Evolutionary conservation across 2,329 filamentous ascomycete species (phyloP), one percentile per base, ranked within the genome.

Genomic region (Aspergillus novoparasiticus): DNA sequence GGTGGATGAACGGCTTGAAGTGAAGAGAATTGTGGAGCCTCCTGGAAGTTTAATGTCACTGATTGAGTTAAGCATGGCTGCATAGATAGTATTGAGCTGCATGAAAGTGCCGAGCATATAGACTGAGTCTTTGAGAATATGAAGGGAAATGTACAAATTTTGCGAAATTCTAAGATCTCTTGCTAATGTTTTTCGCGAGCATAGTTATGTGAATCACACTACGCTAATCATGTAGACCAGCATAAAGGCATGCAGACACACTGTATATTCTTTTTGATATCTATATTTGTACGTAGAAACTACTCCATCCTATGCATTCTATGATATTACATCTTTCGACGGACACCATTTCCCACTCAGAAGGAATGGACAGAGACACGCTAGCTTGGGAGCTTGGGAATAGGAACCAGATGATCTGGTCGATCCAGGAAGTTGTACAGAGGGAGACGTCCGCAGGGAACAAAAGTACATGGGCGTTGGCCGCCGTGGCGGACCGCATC

Each of bases 1-100:
- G 34, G 71, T 68, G 2, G 72, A 73, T 64, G 36, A 51, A 12
- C 67, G 67, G 65, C 71, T 70, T 45, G 32, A 21, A 26, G 36
- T 72, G 26, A 63, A 60, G 55, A 59, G 58, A 10, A 56, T 67
- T 12, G 56, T 59, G 14, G 60, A 71, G 50, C 71, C 70, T 14
- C n/a, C 57, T 12, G 71, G 68, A 28, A 71, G 69, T 34, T 60
- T 63, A 12, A 65, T 71, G 68, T 59, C 68, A 4, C 6, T 51
- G 26, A 28, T 51, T 28, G 48, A 51, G 16, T n/a, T 51, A 16
- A 16, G 45, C 6, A 28, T 48, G 45, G 45, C 28, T 26, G 11
- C 6, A 14, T 48, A 48, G 45, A n/a, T 12, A 9, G 16, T 28
- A 9, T 1, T 19, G 43, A 10, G 8, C 19, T 46, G 1, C 3